Evolutionary conservation across 1,284 basidiomycete genomes (phyloP).

Genomic region (Austropuccinia psidii): DNA sequence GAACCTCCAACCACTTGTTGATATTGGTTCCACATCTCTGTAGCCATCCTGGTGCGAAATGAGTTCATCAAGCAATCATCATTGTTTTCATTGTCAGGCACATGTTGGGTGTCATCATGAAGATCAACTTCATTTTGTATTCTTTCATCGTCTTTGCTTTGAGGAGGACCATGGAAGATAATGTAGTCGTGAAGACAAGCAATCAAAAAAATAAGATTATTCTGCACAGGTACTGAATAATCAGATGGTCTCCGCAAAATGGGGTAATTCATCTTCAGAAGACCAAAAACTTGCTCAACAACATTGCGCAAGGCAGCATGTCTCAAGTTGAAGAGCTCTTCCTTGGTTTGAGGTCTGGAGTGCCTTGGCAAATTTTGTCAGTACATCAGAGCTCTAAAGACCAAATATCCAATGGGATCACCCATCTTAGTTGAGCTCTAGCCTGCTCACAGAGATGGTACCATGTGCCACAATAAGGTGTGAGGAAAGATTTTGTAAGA

Average conservation of each 20-base stretch:
- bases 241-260: not conserved
- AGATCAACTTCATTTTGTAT: no score
- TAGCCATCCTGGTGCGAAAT: no score
- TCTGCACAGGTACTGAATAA: no score
- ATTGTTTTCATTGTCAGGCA: no score
- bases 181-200: no score
- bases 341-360: conserved; percentile 30
- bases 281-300: conserved; percentile 38
- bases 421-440: not conserved
- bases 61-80: no score
- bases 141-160: no score
- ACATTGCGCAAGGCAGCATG: conserved; percentile 36
- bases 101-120: no score
- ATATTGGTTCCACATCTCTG: no score
- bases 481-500: conserved; percentile 44
- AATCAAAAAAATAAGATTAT: no score
- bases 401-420: not conserved
- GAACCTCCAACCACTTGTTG: no score
- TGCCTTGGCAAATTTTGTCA: not conserved
- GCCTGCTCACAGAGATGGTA: conserved; percentile 42
- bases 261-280: conserved; percentile 25
- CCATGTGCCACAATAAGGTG: conserved; percentile 39
- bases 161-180: no score
- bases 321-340: conserved; percentile 38
- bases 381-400: not conserved